phyloP scores from a whole-genome alignment of 306 rosid genomes.

The Cucurbita moschata region DNA sequence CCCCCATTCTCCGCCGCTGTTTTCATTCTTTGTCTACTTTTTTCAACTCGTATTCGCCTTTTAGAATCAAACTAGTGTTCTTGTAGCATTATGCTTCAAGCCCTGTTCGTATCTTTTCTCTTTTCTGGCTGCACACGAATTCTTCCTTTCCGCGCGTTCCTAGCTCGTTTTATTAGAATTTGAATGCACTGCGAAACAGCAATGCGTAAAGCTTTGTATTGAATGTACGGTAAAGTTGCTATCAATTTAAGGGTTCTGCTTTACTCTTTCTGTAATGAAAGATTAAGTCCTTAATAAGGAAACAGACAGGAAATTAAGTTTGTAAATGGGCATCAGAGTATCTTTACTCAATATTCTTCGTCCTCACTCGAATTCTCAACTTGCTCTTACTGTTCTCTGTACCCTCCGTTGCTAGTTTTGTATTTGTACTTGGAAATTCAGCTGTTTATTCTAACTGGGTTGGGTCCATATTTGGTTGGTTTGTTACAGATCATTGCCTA shows the following conservation, averaged over 20 bases:
- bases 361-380: neutral
- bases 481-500: slow-evolving; percentile 33
- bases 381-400: neutral
- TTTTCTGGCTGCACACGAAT: slow-evolving; percentile 1
- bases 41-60: neutral
- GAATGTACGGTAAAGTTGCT: neutral
- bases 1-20: neutral
- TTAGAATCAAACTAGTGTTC: neutral
- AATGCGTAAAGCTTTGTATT: slow-evolving; percentile 3
- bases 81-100: neutral
- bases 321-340: neutral
- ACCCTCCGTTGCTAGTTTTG: neutral
- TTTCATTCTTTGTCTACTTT: neutral
- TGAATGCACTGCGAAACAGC: neutral
- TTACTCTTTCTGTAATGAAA: slow-evolving; percentile 11
- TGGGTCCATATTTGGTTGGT: neutral
- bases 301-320: neutral
- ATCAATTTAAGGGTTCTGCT: neutral
- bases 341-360: neutral
- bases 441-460: neutral
- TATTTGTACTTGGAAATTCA: neutral
- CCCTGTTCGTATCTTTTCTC: neutral
- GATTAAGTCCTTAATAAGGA: neutral
- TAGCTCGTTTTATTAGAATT: neutral
- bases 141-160: neutral